Conservation (phyloP, 179 eudicot species). For the Camellia oleifera region DNA sequence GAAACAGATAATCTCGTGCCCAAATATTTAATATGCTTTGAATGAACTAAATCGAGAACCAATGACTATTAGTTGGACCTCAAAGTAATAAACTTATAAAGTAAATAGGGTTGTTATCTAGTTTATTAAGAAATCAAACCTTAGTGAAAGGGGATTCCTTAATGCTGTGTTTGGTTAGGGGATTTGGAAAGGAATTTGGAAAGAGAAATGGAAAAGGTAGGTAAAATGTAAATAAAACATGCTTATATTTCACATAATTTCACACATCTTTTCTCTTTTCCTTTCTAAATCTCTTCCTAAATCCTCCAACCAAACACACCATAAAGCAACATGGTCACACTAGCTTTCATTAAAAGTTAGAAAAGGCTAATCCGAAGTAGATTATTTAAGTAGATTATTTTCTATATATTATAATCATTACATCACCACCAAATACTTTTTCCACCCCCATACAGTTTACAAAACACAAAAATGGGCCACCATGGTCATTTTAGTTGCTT, state of each 20-base stretch:
- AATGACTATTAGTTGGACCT: background rate
- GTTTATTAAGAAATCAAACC: background rate
- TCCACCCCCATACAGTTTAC: background rate
- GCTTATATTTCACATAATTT: too few relatives aligned
- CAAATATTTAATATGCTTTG: too few relatives aligned
- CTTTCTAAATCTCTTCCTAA: too few relatives aligned
- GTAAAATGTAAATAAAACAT: too few relatives aligned
- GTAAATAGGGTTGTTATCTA: background rate
- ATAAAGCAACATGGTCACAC: background rate
- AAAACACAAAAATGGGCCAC: background rate
- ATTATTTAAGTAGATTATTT: background rate
- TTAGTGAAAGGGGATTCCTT: too few relatives aligned
- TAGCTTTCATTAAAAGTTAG: background rate
- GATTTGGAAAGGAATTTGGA: too few relatives aligned
- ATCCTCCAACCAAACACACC: too few relatives aligned
- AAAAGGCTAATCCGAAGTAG: background rate
- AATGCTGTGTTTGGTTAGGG: too few relatives aligned
- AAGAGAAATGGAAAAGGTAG: too few relatives aligned
- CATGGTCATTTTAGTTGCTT: background rate
- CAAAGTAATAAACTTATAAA: background rate
- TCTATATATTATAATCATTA: background rate
- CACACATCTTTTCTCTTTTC: too few relatives aligned
- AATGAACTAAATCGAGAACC: background rate
- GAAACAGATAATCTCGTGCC: too few relatives aligned
- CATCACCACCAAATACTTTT: background rate